Evolutionary conservation across 352 stramenopile species (phyloP).

Genomic region (Globisporangium paroecandrum): DNA sequence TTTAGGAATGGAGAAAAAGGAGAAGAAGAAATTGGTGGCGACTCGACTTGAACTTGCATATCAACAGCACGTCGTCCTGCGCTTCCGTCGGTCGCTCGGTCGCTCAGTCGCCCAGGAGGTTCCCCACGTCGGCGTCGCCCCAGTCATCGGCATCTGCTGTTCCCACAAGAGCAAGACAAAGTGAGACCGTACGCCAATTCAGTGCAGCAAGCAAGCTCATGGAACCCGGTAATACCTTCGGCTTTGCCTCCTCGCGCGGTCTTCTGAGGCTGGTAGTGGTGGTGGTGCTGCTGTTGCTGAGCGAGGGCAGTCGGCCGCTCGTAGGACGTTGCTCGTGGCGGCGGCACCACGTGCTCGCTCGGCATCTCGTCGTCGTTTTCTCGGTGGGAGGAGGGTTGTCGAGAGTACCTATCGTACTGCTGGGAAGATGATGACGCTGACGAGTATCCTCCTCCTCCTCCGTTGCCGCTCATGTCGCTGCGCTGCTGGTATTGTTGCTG

Average conservation of each 20-base stretch:
- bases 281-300: slow-evolving; percentile 11
- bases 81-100: neutral
- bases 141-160: slow-evolving; percentile 68
- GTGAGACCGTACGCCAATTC: slow-evolving; percentile 13
- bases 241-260: slow-evolving; percentile 33
- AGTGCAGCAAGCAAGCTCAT: slow-evolving; percentile 11
- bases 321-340: slow-evolving; percentile 28
- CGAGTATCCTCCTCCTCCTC: slow-evolving; percentile 1
- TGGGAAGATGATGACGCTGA: neutral
- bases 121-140: slow-evolving; percentile 74
- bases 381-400: slow-evolving; percentile 21
- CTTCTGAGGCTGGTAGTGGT: slow-evolving; percentile 25
- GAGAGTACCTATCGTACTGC: slow-evolving; percentile 13
- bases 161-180: slow-evolving; percentile 11
- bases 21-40: neutral
- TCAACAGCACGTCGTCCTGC: neutral
- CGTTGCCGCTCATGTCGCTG: slow-evolving; percentile 17
- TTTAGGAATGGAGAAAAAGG: neutral
- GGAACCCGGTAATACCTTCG: slow-evolving; percentile 39
- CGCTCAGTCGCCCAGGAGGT: slow-evolving; percentile 59
- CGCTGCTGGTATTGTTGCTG: slow-evolving; percentile 28
- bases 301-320: slow-evolving; percentile 20
- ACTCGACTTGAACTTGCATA: neutral
- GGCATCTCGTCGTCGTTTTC: slow-evolving; percentile 21
- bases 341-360: slow-evolving; percentile 41